phyloP scores from a whole-genome alignment of 768 basidiomycete species.

The Suillus ampliporus region DNA sequence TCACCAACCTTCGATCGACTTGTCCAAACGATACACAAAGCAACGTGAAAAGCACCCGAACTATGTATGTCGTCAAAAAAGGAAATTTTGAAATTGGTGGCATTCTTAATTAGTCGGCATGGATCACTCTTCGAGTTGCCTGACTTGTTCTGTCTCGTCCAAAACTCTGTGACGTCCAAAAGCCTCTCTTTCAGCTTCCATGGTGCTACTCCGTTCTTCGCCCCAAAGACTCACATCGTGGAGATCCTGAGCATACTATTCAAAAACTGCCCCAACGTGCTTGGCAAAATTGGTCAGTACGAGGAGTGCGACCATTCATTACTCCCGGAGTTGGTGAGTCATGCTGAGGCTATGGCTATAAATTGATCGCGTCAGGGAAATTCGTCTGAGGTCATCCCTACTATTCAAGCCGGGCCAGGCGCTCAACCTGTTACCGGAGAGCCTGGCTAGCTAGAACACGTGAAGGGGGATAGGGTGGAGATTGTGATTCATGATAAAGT shows the following conservation, averaged over 20 bases:
- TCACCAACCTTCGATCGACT: not conserved
- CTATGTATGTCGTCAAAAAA: constrained; percentile 3
- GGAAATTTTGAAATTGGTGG: constrained; percentile 32
- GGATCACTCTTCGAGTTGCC: too few species aligned
- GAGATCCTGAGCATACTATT: constrained; percentile 52
- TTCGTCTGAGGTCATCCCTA: constrained; percentile 19
- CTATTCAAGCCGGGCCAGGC: constrained; percentile 49
- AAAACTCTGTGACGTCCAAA: constrained; percentile 5
- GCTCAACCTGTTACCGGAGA: constrained; percentile 54
- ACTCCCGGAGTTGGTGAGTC: constrained; percentile 56
- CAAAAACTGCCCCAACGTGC: constrained; percentile 44
- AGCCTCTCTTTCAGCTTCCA: constrained; percentile 24
- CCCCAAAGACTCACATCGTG: constrained; percentile 48
- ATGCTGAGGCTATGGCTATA: not conserved
- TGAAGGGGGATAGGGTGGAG: constrained; percentile 61
- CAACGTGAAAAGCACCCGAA: not conserved
- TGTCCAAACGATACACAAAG: not conserved
- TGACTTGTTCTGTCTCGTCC: not conserved
- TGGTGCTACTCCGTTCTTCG: constrained; percentile 42
- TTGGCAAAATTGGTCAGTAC: constrained; percentile 60
- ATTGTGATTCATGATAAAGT: constrained; percentile 49
- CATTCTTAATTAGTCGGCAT: too few species aligned
- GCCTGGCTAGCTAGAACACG: constrained; percentile 48
- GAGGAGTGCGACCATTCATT: constrained; percentile 60
- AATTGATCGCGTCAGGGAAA: not conserved